Evolutionary conservation across 352 stramenopile genomes (phyloP).

Genomic region (Phytophthora pinifolia): DNA sequence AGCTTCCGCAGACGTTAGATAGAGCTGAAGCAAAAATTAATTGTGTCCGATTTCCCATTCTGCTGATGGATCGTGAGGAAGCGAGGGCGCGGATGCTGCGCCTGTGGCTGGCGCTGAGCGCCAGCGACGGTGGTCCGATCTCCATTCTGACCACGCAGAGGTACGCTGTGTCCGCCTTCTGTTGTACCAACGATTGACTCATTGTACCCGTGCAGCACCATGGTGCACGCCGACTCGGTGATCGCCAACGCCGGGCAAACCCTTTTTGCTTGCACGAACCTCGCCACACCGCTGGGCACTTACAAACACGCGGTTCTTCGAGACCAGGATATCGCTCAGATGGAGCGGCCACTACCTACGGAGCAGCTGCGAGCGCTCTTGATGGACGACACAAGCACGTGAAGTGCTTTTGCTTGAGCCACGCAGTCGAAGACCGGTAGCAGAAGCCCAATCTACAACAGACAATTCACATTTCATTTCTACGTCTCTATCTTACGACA

Average conservation of each 20-base stretch:
- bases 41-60: background rate
- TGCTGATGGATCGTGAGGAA: conserved; percentile 40
- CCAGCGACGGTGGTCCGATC: conserved; percentile 13
- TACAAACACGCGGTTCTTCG: conserved; percentile 66
- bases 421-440: no score
- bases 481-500: conserved; percentile 15
- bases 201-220: conserved; percentile 35
- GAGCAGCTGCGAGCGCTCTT: conserved; percentile 31
- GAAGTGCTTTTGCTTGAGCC: no score
- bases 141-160: conserved; percentile 57
- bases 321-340: conserved; percentile 48
- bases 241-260: conserved; percentile 62
- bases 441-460: conserved; percentile 22
- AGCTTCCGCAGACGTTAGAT: background rate
- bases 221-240: conserved; percentile 42
- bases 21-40: conserved; percentile 23
- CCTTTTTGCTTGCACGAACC: conserved; percentile 55
- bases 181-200: conserved; percentile 1
- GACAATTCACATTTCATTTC: conserved; percentile 12
- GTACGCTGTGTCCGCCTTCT: conserved; percentile 21
- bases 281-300: conserved; percentile 63
- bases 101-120: no score
- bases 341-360: conserved; percentile 38
- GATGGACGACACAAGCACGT: conserved; percentile 6
- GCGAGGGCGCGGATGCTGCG: conserved; percentile 56